A percentile compares a stretch with the other conserved stretches of the same genome.
Conservation (phyloP, 306 rosid genomes). For the Ormosia emarginata region DNA sequence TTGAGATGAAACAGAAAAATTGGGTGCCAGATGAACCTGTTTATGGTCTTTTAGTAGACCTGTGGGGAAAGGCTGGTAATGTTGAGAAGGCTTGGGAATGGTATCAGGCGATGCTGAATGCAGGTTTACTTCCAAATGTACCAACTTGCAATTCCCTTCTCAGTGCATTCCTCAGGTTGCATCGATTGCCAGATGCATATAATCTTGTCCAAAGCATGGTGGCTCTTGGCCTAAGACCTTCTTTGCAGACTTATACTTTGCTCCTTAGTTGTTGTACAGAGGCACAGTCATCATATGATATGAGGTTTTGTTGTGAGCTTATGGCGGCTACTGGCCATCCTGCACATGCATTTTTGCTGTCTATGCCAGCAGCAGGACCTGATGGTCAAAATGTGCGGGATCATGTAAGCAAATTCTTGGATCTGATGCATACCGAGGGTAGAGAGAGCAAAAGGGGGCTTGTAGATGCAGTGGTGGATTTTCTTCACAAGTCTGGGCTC, state of each 20-base stretch:
- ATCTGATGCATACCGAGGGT: slow-evolving; percentile 86
- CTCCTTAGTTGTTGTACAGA: slow-evolving; percentile 95
- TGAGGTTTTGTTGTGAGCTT: slow-evolving; percentile 74
- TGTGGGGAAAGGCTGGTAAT: slow-evolving; percentile 93
- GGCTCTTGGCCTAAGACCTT: slow-evolving; percentile 66
- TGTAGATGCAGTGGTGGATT: slow-evolving; percentile 93
- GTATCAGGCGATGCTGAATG: slow-evolving; percentile 71
- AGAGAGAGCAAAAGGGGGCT: slow-evolving; percentile 95
- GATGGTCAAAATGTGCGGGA: slow-evolving; percentile 85
- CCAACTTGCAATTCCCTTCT: slow-evolving; percentile 93
- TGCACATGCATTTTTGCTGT: slow-evolving; percentile 69
- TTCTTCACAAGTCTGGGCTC: slow-evolving; percentile 93
- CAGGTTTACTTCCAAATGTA: slow-evolving; percentile 85
- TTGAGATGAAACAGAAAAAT: slow-evolving; percentile 70
- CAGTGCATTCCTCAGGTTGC: slow-evolving; percentile 85
- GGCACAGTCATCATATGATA: slow-evolving; percentile 60
- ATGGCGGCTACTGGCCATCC: slow-evolving; percentile 84
- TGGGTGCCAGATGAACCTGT: slow-evolving; percentile 92
- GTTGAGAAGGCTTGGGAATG: slow-evolving; percentile 87
- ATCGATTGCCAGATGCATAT: slow-evolving; percentile 68
- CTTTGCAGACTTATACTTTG: slow-evolving; percentile 83
- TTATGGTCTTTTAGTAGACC: slow-evolving; percentile 85
- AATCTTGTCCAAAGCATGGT: slow-evolving; percentile 74
- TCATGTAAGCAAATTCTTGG: slow-evolving; percentile 71
- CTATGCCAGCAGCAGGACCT: slow-evolving; percentile 92